Base-by-base conservation (phyloP, 805 yeast genomes). In the Sungouiozyma intestinalis region DNA sequence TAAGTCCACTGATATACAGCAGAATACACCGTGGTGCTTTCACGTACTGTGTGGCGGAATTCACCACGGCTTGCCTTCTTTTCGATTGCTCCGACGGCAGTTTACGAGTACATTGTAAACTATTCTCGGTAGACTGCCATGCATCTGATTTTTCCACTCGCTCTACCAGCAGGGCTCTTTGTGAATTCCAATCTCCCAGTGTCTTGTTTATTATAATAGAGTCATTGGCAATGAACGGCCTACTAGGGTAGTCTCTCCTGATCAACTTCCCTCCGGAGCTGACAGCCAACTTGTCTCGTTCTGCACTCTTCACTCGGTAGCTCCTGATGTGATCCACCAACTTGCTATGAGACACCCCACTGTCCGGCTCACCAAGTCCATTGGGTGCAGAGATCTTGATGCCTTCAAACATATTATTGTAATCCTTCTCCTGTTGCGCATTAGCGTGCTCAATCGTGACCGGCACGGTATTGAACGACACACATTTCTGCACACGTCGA, bases 1-100 rank as follows among this genome's bases (percentile, higher is more conserved):
- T 69, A 45, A 88, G 65, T 1, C 85, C 94, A 48, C 77, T 68
- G 20, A 83, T 66, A 54, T 82, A 81, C 24, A 80, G 77, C 55
- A 82, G 54, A 4, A 82, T 65, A 2, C 71, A 71, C 50, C 88
- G 65, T 27, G 60, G 58, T 5, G 50, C 45, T 17, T 58, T 50
- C 2, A 50, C 50, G 17, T 41, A 45, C 27, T 53, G 55, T 6
- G 49, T 47, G 36, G 41, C 49, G 16, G 48, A 41, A 19, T 45
- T 43, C 15, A 51, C 35, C n/a, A 50, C 41, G 29, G 35, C 44
- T n/a, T 43, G 45, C 40, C 40, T 48, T 40, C 50, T 42, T 41
- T 47, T 45, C 36, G 45, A 44, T 18, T 50, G 51, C 44, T 51
- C 48, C 24, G 49, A 40, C 34, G 29, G 29, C 29, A 24, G 29